phyloP scores from a whole-genome alignment of 2,329 filamentous ascomycete species.

The Hymenoscyphus albidus region DNA sequence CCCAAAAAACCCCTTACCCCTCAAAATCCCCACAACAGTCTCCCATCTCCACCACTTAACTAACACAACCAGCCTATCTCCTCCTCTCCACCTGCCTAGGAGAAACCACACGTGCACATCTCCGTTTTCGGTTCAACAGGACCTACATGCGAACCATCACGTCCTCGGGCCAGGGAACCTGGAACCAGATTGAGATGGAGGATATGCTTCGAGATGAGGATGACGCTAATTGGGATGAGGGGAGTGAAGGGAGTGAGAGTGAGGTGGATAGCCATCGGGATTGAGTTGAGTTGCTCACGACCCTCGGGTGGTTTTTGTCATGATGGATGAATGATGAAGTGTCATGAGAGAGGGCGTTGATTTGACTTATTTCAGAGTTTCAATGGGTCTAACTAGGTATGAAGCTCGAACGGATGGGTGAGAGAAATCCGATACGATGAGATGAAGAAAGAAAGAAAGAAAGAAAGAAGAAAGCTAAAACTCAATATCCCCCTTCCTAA shows the following conservation, averaged over 20 bases:
- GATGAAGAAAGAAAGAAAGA: not conserved
- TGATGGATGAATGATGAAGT: too few species aligned
- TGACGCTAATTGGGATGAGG: not conserved
- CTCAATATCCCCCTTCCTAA: conserved; percentile 35
- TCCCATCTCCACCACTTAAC: too few species aligned
- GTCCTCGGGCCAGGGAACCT: conserved; percentile 33
- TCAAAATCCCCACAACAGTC: too few species aligned
- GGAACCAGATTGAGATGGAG: conserved; percentile 36
- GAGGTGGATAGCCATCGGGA: not conserved
- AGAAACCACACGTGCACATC: conserved; percentile 20
- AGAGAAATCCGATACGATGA: not conserved
- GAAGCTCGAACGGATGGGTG: not conserved
- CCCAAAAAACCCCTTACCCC: too few species aligned
- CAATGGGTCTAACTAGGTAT: too few species aligned
- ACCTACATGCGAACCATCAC: conserved; percentile 34
- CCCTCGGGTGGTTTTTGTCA: too few species aligned
- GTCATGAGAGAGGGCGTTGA: not conserved
- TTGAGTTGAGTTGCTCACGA: too few species aligned
- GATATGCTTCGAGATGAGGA: conserved; percentile 35
- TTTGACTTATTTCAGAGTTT: too few species aligned
- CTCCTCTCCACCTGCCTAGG: conserved; percentile 36
- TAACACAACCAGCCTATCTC: conserved; percentile 29
- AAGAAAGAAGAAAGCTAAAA: conserved; percentile 28
- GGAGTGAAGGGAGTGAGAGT: not conserved
- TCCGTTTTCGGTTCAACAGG: conserved; percentile 29